Evolutionary conservation across 2,329 filamentous ascomycete species (phyloP), one percentile per base, ranked within the genome.

Genomic region (Metarhizium sp.): DNA sequence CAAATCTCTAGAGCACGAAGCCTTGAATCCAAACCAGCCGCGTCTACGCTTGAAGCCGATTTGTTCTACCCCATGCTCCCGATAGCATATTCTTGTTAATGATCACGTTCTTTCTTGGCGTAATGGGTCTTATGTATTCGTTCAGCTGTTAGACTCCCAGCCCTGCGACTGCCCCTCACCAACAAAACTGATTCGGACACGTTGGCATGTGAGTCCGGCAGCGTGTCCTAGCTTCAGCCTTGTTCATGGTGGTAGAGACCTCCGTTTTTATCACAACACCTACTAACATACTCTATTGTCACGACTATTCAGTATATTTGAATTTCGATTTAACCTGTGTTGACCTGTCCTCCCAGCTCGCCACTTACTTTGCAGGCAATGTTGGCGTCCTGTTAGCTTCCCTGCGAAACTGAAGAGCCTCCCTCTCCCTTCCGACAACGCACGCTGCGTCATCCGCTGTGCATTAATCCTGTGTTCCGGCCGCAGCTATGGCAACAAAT

Each of bases 401-500:
- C 11, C 13, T 40, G 2, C 38, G 32, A 40, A 14, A 11, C 3
- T 16, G 38, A 40, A 14, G 10, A 20, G 18, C 16, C 25, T 47
- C 45, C 18, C 18, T 25, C 45, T 4, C 11, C 13, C 14, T 16
- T 40, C 38, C 14, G 16, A 45, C 42, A 45, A 45, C n/a, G 11
- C n/a, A 45, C n/a, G 7, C n/a, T 7, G 6, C 16, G 42, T 20
- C 42, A 16, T 20, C 40, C 16, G 13, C 40, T n/a, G 25, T 46
- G 20, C 51, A 11, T 13, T n/a, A 47, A 32, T 16, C 43, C 16
- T 11, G 14, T 18, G 11, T 16, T 5, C 29, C 50, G n/a, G 20
- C 4, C 38, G 40, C 20, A 46, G 47, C 18, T 42, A 59, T 55
- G 52, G 53, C 50, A 34, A 46, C 57, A 13, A 32, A 48, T 6